Evolutionary conservation across 768 basidiomycete genomes (phyloP).

Genomic region (Trametes elegans): DNA sequence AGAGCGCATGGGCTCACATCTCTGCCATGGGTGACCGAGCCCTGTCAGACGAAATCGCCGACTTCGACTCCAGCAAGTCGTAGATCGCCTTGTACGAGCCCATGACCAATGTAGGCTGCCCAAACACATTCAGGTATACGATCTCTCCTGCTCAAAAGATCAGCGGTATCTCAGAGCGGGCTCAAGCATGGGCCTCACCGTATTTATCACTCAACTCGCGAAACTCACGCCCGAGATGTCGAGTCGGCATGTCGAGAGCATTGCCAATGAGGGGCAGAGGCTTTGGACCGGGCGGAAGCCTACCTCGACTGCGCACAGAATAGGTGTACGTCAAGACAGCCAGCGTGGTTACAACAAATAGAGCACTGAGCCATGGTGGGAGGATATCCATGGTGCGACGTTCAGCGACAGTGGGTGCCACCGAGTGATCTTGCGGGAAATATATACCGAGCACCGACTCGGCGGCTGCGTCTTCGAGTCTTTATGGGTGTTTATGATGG

Average conservation of each 20-base stretch:
- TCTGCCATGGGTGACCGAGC: constrained; percentile 1
- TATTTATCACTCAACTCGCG: constrained; percentile 6
- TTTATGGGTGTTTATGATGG: too few relatives aligned
- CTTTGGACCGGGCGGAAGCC: constrained; percentile 7
- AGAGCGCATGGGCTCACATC: background rate
- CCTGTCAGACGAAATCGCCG: constrained; percentile 7
- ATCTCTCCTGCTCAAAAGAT: background rate
- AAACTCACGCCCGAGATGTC: background rate
- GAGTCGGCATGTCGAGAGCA: constrained; percentile 5
- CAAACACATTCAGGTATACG: constrained; percentile 9
- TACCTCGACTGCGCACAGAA: background rate
- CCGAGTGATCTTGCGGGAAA: too few relatives aligned
- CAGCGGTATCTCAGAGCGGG: too few relatives aligned
- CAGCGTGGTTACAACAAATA: background rate
- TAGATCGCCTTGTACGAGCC: constrained; percentile 1
- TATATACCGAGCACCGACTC: too few relatives aligned
- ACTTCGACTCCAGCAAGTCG: constrained; percentile 3
- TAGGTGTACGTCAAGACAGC: background rate
- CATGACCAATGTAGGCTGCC: constrained; percentile 10
- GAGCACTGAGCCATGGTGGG: background rate
- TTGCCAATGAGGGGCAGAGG: constrained; percentile 4
- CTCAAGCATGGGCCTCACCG: background rate
- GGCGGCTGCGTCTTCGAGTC: too few relatives aligned
- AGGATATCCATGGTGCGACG: too few relatives aligned
- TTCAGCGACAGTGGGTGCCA: too few relatives aligned